Conservation (phyloP, 768 basidiomycete species). For the Asterophora parasitica region DNA sequence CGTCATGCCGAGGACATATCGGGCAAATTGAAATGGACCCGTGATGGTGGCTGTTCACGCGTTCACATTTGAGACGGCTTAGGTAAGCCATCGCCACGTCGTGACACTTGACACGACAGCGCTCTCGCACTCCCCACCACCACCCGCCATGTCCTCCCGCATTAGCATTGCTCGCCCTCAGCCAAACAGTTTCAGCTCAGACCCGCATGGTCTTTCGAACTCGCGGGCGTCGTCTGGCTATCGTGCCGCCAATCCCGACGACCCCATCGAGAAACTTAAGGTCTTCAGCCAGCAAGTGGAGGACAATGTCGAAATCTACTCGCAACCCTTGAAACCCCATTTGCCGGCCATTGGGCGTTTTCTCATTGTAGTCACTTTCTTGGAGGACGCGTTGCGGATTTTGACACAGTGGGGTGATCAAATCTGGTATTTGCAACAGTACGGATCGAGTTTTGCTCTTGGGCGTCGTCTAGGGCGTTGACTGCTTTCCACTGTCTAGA, state of each 20-base stretch:
- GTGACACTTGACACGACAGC: slow-evolving; percentile 42
- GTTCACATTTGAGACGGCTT: slow-evolving; percentile 14
- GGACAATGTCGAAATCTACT: slow-evolving; percentile 88
- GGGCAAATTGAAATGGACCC: neutral
- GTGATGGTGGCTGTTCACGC: slow-evolving; percentile 6
- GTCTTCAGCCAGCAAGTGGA: slow-evolving; percentile 73
- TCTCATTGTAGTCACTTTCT: slow-evolving; percentile 95
- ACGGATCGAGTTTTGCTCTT: slow-evolving; percentile 24
- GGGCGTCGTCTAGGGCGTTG: slow-evolving; percentile 4
- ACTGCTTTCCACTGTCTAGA: slow-evolving; percentile 38
- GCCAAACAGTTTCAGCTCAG: slow-evolving; percentile 51
- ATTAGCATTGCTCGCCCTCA: slow-evolving; percentile 78
- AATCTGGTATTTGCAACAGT: slow-evolving; percentile 97
- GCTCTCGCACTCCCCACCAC: slow-evolving; percentile 27
- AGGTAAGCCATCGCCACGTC: slow-evolving; percentile 44
- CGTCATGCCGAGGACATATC: too few species aligned
- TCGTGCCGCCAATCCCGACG: slow-evolving; percentile 76
- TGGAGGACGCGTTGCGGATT: slow-evolving; percentile 95
- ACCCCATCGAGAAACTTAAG: slow-evolving; percentile 75
- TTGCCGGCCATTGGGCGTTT: slow-evolving; percentile 94
- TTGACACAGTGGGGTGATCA: slow-evolving; percentile 95
- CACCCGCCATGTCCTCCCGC: slow-evolving; percentile 68
- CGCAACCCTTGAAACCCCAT: slow-evolving; percentile 90
- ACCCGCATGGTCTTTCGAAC: slow-evolving; percentile 80
- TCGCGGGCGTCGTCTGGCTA: slow-evolving; percentile 66